These are phyloP conservation scores for Zymoseptoria brevis DNA, from an alignment of 2,329 filamentous ascomycete species.

Conservation along the genomic window DNA sequence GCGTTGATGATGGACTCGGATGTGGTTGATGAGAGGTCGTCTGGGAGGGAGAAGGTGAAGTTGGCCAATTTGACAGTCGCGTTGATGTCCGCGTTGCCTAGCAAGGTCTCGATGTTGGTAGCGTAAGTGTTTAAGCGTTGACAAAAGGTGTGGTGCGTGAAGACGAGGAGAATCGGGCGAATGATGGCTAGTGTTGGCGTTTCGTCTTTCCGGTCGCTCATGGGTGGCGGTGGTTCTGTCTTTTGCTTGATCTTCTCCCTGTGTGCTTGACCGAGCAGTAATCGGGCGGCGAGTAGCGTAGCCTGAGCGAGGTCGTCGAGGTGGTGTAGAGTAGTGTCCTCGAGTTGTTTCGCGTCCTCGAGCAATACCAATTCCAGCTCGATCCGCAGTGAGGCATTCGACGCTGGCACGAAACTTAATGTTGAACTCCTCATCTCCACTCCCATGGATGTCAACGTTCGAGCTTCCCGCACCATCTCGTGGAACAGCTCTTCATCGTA, in stretches of 20 bases:
- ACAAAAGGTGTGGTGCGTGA: slow-evolving; percentile 42
- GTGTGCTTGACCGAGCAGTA: slow-evolving; percentile 73
- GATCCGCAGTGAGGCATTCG: slow-evolving; percentile 48
- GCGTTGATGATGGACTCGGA: neutral
- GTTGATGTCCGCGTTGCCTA: slow-evolving; percentile 1
- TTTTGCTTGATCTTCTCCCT: slow-evolving; percentile 63
- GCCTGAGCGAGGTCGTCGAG: slow-evolving; percentile 52
- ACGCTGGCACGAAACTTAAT: slow-evolving; percentile 26
- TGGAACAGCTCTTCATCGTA: slow-evolving; percentile 85
- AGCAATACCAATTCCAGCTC: slow-evolving; percentile 60
- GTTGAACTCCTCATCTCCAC: slow-evolving; percentile 53
- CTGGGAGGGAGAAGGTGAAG: neutral
- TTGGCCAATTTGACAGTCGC: neutral
- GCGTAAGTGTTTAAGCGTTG: slow-evolving; percentile 32
- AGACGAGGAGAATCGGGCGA: slow-evolving; percentile 48
- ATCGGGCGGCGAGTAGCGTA: slow-evolving; percentile 59
- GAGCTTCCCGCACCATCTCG: slow-evolving; percentile 76
- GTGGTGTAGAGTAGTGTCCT: slow-evolving; percentile 19
- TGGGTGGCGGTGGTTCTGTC: slow-evolving; percentile 54
- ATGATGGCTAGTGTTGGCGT: slow-evolving; percentile 49
- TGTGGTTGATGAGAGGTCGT: neutral
- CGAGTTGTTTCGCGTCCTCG: slow-evolving; percentile 11
- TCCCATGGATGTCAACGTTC: slow-evolving; percentile 61
- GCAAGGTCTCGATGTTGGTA: slow-evolving; percentile 1
- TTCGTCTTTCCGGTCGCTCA: slow-evolving; percentile 44